These are phyloP conservation scores for Abrus pulchellus DNA, from an alignment of 306 rosid genomes.

Conservation along the genomic window DNA sequence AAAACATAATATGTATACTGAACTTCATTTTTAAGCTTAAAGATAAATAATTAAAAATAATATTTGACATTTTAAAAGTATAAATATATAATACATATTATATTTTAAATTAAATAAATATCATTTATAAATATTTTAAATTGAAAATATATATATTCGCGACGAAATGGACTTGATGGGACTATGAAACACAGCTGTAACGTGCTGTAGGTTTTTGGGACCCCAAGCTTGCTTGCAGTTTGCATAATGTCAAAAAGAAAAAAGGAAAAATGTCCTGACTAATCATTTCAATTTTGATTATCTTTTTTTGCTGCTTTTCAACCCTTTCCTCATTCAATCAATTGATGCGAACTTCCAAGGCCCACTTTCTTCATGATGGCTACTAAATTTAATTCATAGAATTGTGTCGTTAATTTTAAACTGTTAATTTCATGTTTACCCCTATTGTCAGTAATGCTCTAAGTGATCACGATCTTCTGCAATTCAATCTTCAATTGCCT, in stretches of 20 bases:
- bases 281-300: constrained; percentile 12
- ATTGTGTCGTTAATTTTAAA: neutral
- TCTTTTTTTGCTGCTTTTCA: constrained; percentile 20
- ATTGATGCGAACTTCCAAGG: neutral
- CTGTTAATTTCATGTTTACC: too few species aligned
- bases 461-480: too few species aligned
- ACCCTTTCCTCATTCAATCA: neutral
- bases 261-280: neutral
- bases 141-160: too few species aligned
- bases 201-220: constrained; percentile 18
- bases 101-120: too few species aligned
- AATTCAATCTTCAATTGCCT: too few species aligned
- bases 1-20: too few species aligned
- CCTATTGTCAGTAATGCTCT: too few species aligned
- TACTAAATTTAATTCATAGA: neutral
- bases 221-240: neutral
- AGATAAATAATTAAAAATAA: too few species aligned
- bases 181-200: constrained; percentile 2
- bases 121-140: too few species aligned
- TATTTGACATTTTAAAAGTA: too few species aligned
- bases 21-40: too few species aligned
- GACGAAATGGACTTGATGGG: neutral
- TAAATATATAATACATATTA: too few species aligned
- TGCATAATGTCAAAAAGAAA: constrained; percentile 20
- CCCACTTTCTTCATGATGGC: neutral